Evolutionary conservation across 2,329 filamentous ascomycete genomes (phyloP).

Genomic region (Scedosporium minutisporum): DNA sequence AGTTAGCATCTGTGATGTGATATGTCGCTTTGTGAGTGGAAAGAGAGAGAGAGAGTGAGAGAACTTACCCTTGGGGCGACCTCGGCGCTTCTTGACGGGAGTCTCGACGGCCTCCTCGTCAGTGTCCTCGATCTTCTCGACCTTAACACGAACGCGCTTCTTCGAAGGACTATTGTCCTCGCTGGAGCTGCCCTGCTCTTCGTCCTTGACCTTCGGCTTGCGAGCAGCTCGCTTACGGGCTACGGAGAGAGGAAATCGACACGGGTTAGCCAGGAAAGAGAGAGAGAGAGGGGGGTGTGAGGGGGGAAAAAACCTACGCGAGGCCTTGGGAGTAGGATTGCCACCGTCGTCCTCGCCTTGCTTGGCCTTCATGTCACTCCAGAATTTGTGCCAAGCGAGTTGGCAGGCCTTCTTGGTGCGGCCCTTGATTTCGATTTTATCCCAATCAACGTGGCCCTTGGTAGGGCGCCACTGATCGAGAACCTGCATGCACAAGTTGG

Average conservation of each 20-base stretch:
- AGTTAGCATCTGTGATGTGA: too few relatives aligned
- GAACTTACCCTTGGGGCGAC: not conserved
- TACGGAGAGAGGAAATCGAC: not conserved
- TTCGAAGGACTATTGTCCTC: not conserved
- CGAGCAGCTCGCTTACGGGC: not conserved
- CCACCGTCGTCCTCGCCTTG: not conserved
- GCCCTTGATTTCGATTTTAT: slow-evolving; percentile 1
- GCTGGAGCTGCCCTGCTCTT: not conserved
- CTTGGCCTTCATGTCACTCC: not conserved
- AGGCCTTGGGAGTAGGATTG: too few relatives aligned
- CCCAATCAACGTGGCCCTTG: slow-evolving; percentile 5
- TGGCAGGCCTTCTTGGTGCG: slow-evolving; percentile 6
- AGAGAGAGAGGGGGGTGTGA: not conserved
- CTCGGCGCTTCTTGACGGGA: not conserved
- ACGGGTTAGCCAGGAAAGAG: not conserved
- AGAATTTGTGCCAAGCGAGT: slow-evolving; percentile 3
- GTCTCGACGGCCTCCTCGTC: not conserved
- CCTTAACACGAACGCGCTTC: too few relatives aligned
- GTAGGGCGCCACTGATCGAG: slow-evolving; percentile 1
- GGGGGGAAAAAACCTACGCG: not conserved
- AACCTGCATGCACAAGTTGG: slow-evolving; percentile 1
- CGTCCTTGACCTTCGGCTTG: slow-evolving; percentile 11
- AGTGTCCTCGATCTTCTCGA: not conserved
- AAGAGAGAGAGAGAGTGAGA: too few relatives aligned
- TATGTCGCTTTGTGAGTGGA: too few relatives aligned